A percentile compares a stretch with the other conserved stretches of the same genome.
These are phyloP conservation scores for Verticillium tricorpus DNA, from an alignment of 2,329 filamentous ascomycete species.

Conservation along the genomic window DNA sequence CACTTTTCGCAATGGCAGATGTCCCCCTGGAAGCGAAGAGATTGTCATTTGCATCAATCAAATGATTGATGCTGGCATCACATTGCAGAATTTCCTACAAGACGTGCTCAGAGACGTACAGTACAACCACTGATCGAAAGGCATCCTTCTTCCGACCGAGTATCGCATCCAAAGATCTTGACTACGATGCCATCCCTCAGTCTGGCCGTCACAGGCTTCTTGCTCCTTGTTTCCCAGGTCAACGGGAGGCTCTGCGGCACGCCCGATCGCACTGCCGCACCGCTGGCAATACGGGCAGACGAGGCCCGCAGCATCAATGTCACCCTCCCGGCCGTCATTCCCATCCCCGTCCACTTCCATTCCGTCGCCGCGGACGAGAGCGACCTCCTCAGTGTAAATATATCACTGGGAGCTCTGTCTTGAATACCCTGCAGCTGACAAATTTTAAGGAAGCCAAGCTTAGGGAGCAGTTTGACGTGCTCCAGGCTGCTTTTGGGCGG, in stretches of 20 bases:
- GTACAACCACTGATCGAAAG: no score
- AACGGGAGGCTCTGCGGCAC: background rate
- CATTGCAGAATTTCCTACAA: no score
- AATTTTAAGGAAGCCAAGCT: slow-evolving; percentile 12
- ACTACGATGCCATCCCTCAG: no score
- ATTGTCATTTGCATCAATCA: no score
- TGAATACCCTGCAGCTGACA: background rate
- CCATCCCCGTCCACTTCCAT: background rate
- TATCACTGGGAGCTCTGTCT: background rate
- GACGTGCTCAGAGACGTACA: no score
- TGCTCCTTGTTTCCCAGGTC: background rate
- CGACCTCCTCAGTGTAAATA: background rate
- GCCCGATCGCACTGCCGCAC: background rate
- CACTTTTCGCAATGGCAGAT: no score
- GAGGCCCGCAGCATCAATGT: background rate
- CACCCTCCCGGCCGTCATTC: background rate
- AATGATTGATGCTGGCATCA: no score
- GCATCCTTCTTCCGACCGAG: no score
- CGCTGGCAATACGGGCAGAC: background rate
- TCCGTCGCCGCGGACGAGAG: background rate
- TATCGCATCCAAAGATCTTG: no score
- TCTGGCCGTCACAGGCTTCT: no score
- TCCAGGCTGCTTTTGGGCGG: slow-evolving; percentile 18
- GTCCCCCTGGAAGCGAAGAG: no score
- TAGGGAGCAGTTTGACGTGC: slow-evolving; percentile 17